Evolutionary conservation across 768 basidiomycete species (phyloP), one percentile per base, ranked within the genome.

Genomic region (Naganishia onofrii): DNA sequence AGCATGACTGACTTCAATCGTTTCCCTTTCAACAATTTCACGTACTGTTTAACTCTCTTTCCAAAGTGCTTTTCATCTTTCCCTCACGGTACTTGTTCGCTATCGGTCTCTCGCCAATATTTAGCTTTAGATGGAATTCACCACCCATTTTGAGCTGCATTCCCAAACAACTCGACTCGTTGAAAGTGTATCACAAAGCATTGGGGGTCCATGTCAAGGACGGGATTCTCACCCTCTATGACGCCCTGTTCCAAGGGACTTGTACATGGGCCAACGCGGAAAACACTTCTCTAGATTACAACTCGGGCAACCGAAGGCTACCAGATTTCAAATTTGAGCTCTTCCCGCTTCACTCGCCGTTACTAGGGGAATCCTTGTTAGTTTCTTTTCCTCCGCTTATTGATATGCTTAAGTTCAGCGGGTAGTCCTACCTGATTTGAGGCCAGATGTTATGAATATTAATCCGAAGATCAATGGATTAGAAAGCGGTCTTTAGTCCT

Each of bases 311-410:
- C 83, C 81, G 55, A 81, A 82, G 84, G 83, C 84, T 77, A 83
- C 85, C 88, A 88, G 88, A 88, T 88, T 88, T 84, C 83, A 88
- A 88, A 88, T 87, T 88, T 88, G 88, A 88, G 88, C 87, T 88
- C 83, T 86, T 89, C 87, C 88, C 86, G 83, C 86, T 89, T 88
- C 88, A 88, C 88, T 89, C 86, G 87, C 88, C 87, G 88, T 87
- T 89, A 89, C 88, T 88, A 87, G 85, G 87, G 88, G 87, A 89
- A 89, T 88, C 88, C 88, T 88, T 86, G 88, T 89, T 89, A 88
- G 87, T 89, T 89, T 88, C 88, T 89, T 89, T 89, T 89, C 88
- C 88, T 89, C 88, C 86, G 86, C 88, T 89, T 88, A 88, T 88
- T 89, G 87, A 89, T 89, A 88, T 88, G 88, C 88, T 89, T 88